Evolutionary conservation across 805 yeast species (phyloP), one percentile per base, ranked within the genome.

Genomic region (Candida tammaniensis): DNA sequence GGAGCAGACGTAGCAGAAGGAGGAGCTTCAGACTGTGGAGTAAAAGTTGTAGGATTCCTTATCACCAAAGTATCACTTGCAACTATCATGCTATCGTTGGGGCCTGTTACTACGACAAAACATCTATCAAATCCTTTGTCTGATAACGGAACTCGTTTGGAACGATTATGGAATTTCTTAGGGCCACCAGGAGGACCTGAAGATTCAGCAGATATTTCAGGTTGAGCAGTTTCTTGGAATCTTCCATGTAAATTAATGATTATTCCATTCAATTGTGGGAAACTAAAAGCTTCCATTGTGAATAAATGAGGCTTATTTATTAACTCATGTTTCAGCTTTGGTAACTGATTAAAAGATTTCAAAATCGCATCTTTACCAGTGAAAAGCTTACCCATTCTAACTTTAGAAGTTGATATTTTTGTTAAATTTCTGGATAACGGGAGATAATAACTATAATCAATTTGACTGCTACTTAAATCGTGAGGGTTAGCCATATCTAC

Each of bases 121-220:
- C 82, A 71, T 52, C 98, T 73, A 56, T 93, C 98, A 57, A 93
- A 93, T 7, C 93, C 78, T 54, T 93, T 82, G 46, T 69, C 70
- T 4, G 75, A 64, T 22, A 81, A 59, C 19, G 70, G 55, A 14
- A 54, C 36, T 37, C 57, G 60, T 35, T 63, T 62, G 29, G 59
- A 54, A 31, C 52, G 51, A 16, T 17, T 31, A 39, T 40, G 51
- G 43, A 35, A 51, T 38, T 40, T 29, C 29, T 51, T 47, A 7
- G 47, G 44, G 3, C 44, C 42, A 14, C 12, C 20, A 20, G 24
- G 31, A 16, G 12, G 29, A 27, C 38, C 34, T 14, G 24, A 9
- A 16, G 20, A 26, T 32, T 34, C 25, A 7, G 53, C 62, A 8
- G 42, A 20, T 25, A 54, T 55, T 15, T 70, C 74, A 1, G 89